phyloP scores from a whole-genome alignment of 2,329 filamentous ascomycete species.

The Sporothrix humicola region DNA sequence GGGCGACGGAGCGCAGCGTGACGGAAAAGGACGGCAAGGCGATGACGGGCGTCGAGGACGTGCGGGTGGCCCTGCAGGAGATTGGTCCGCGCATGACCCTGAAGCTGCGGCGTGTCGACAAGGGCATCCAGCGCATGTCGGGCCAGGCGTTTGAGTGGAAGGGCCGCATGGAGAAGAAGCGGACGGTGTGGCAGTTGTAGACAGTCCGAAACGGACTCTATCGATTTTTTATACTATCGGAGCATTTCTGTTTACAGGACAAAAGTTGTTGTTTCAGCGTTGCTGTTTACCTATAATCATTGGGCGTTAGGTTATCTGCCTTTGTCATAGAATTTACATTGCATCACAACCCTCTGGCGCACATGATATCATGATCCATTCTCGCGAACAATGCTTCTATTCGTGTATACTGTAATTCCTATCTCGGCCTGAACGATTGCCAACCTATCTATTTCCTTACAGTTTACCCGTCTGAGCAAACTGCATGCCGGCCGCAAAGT shows the following conservation, averaged over 20 bases:
- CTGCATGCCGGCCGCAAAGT: constrained; percentile 64
- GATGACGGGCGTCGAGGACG: constrained; percentile 81
- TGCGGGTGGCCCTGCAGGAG: constrained; percentile 88
- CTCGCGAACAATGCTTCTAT: not conserved
- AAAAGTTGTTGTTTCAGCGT: not conserved
- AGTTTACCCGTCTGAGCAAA: constrained; percentile 50
- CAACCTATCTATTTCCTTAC: constrained; percentile 37
- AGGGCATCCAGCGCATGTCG: constrained; percentile 72
- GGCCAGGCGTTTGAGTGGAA: constrained; percentile 92
- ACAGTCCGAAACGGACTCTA: not conserved
- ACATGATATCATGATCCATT: not conserved
- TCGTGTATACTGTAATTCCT: not conserved
- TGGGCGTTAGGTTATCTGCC: constrained; percentile 1
- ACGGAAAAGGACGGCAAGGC: constrained; percentile 80
- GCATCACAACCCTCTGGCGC: not conserved
- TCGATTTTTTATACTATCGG: not conserved
- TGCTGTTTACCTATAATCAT: not conserved
- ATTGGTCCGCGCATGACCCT: constrained; percentile 75
- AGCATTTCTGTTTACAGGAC: not conserved
- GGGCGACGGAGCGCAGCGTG: constrained; percentile 84
- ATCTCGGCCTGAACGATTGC: not conserved
- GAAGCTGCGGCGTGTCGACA: constrained; percentile 89
- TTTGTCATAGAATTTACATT: not conserved
- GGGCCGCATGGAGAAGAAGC: constrained; percentile 88
- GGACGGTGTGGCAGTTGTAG: constrained; percentile 90